Percentiles rank a stretch among this genome's conserved stretches.
phyloP scores from a whole-genome alignment of 805 yeast species.

The Starmerella davenportii region DNA sequence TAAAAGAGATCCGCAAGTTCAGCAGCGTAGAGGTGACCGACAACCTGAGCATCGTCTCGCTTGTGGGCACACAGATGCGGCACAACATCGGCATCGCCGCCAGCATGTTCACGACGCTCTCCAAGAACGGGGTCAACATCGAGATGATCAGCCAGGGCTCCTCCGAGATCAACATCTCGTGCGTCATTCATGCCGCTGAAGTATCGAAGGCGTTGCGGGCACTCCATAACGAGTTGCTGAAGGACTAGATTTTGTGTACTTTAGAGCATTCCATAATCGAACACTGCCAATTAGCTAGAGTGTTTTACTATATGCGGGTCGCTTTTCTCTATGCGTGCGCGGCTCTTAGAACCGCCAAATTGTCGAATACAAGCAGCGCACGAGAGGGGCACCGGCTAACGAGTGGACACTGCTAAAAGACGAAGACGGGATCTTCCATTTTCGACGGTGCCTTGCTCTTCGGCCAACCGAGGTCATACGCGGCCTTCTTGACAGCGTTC shows the following conservation, averaged over 20 bases:
- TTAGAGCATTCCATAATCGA: too few species aligned
- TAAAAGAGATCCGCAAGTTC: conserved; percentile 56
- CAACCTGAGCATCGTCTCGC: conserved; percentile 75
- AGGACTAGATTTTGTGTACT: too few species aligned
- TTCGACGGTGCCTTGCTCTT: conserved; percentile 82
- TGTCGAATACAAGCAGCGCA: too few species aligned
- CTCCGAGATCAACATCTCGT: conserved; percentile 88
- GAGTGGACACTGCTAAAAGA: too few species aligned
- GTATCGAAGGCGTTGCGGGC: conserved; percentile 72
- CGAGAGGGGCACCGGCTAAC: too few species aligned
- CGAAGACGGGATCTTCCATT: conserved; percentile 79
- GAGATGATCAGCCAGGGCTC: conserved; percentile 99
- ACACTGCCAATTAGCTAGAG: too few species aligned
- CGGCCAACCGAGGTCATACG: conserved; percentile 52
- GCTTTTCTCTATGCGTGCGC: too few species aligned
- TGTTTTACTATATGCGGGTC: too few species aligned
- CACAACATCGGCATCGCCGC: conserved; percentile 95
- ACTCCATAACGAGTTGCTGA: conserved; percentile 57
- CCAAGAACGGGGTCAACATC: conserved; percentile 78
- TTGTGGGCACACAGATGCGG: conserved; percentile 95
- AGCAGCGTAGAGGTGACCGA: conserved; percentile 83
- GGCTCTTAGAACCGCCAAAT: too few species aligned
- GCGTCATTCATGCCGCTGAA: conserved; percentile 74
- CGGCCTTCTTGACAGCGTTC: conserved; percentile 64
- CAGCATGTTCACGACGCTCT: conserved; percentile 83